Conservation (phyloP, 352 stramenopile genomes). For the Phytophthora brassicae region DNA sequence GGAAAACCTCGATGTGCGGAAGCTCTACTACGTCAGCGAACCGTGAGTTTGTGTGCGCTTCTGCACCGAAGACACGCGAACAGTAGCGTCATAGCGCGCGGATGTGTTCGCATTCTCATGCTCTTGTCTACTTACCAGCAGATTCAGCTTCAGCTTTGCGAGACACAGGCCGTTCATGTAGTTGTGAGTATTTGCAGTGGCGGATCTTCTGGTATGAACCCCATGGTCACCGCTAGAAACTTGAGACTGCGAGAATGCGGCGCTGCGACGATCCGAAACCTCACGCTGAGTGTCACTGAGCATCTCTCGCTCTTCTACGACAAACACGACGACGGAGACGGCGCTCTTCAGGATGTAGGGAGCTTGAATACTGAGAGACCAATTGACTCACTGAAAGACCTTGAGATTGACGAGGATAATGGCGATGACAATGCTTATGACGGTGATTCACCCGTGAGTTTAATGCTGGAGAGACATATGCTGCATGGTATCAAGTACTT, state of each 20-base stretch:
- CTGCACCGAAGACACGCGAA: conserved; percentile 45
- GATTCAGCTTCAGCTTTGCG: conserved; percentile 50
- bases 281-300: conserved; percentile 66
- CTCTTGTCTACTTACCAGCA: conserved; percentile 70
- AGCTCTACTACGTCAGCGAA: conserved; percentile 44
- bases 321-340: conserved; percentile 13
- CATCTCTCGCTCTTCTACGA: conserved; percentile 61
- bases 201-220: not conserved
- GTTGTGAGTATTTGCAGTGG: conserved; percentile 52
- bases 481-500: conserved; percentile 62
- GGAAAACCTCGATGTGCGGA: conserved; percentile 53
- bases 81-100: conserved; percentile 39
- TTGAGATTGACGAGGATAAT: conserved; percentile 12
- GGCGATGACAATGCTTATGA: not conserved
- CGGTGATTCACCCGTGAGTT: conserved; percentile 23
- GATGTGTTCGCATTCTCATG: conserved; percentile 53
- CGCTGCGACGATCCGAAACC: conserved; percentile 61
- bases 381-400: conserved; percentile 7
- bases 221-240: conserved; percentile 15
- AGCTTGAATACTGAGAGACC: not conserved
- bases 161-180: conserved; percentile 68
- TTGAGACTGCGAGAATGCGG: conserved; percentile 54
- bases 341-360: conserved; percentile 10
- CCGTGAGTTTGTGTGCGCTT: conserved; percentile 58
- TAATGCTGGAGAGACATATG: conserved; percentile 55